Evolutionary conservation across 2,329 filamentous ascomycete species (phyloP), one percentile per base, ranked within the genome.

Genomic region (Aureobasidium sp.): DNA sequence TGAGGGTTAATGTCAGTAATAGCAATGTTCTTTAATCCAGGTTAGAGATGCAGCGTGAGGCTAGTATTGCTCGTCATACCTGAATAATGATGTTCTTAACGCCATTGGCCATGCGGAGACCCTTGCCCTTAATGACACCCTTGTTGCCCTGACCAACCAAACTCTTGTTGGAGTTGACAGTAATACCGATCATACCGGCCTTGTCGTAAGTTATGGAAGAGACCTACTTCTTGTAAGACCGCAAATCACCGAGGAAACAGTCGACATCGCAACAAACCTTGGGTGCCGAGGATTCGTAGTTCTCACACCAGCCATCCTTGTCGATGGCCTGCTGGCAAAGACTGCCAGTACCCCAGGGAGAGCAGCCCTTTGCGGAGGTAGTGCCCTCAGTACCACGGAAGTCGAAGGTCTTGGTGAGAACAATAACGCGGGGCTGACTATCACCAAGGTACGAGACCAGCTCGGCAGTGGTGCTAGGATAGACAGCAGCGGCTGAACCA

Each of bases 371-470:
- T 51, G 69, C 77, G 36, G 74, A 80, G 10, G 74, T 75, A 8
- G 75, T 78, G 41, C 82, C 82, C 69, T 85, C 82, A 10, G 76
- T 77, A 44, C 76, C 76, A 39, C 74, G 78, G 75, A 83, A 85
- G 73, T 82, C 78, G 67, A 79, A 80, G 21, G 69, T 71, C 62
- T 83, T 81, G 69, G 78, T 77, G 32, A 87, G 75, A 60, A 86
- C 77, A 66, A 87, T 86, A 63, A 81, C 79, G 29, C 83, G 79
- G 13, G 84, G 67, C 25, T 75, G 70, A 60, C 72, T 73, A 70
- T 85, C 82, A 9, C 76, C 76, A 5, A 87, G 79, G 74, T 85
- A 87, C 42, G 75, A 78, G 70, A 81, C 79, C 50, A 87, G 79
- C 78, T 88, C 77, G 29, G 73, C 77, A 45, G 72, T 83, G 53